Percentiles rank a stretch among this genome's conserved stretches.
These are phyloP conservation scores for Yarrowia keelungensis DNA, from an alignment of 805 yeast species.

Conservation along the genomic window DNA sequence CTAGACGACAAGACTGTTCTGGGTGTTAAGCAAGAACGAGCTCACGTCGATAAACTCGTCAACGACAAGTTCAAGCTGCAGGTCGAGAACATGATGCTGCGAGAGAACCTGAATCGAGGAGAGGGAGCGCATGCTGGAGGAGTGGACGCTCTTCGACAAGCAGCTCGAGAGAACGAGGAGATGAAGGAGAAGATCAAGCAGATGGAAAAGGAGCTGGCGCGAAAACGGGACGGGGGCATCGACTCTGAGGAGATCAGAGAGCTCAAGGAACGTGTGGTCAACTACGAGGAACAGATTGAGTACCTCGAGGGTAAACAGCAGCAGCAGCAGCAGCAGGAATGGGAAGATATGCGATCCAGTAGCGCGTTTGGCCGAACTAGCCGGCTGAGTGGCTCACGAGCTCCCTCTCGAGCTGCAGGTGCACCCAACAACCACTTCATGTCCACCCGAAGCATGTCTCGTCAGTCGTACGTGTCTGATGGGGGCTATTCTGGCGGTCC, in stretches of 20 bases:
- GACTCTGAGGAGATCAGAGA: constrained; percentile 29
- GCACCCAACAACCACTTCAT: background rate
- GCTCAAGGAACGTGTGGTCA: constrained; percentile 33
- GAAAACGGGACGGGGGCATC: constrained; percentile 1
- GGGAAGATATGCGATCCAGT: constrained; percentile 15
- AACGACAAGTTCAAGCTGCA: constrained; percentile 34
- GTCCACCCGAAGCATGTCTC: constrained; percentile 25
- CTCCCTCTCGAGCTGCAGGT: constrained; percentile 5
- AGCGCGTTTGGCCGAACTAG: constrained; percentile 15
- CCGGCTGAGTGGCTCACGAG: constrained; percentile 27
- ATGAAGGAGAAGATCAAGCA: constrained; percentile 29
- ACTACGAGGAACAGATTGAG: constrained; percentile 35
- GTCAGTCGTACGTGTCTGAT: constrained; percentile 22
- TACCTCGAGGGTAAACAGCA: constrained; percentile 28
- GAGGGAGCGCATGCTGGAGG: constrained; percentile 29
- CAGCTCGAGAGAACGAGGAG: constrained; percentile 11
- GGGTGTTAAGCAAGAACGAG: constrained; percentile 35
- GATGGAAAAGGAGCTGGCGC: constrained; percentile 21
- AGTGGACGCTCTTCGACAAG: constrained; percentile 8
- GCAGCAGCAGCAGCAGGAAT: constrained; percentile 21
- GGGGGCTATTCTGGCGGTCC: no score
- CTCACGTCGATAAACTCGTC: constrained; percentile 30
- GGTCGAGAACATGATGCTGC: constrained; percentile 24
- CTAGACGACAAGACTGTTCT: constrained; percentile 25
- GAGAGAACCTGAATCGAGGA: constrained; percentile 5